phyloP scores from a whole-genome alignment of 2,329 filamentous ascomycete species.

The Macrophomina phaseolina region DNA sequence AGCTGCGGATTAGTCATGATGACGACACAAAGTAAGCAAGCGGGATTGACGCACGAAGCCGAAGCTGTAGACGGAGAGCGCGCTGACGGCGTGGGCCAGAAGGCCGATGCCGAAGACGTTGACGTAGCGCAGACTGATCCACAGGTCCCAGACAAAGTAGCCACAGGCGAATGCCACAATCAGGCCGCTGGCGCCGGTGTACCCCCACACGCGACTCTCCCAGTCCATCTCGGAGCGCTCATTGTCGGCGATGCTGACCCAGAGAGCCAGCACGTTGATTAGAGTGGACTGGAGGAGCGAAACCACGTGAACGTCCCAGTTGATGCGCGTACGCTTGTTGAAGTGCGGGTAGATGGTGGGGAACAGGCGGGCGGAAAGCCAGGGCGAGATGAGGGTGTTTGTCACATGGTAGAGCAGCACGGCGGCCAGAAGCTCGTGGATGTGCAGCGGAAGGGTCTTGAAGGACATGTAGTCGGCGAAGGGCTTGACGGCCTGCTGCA shows the following conservation, averaged over 20 bases:
- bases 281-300: slow-evolving; percentile 78
- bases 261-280: slow-evolving; percentile 76
- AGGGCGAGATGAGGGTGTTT: slow-evolving; percentile 70
- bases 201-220: slow-evolving; percentile 76
- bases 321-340: slow-evolving; percentile 69
- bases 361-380: slow-evolving; percentile 67
- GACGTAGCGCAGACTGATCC: slow-evolving; percentile 70
- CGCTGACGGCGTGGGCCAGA: slow-evolving; percentile 76
- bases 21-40: background rate
- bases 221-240: slow-evolving; percentile 70
- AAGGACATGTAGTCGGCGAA: slow-evolving; percentile 67
- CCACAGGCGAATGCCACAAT: slow-evolving; percentile 78
- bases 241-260: slow-evolving; percentile 71
- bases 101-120: slow-evolving; percentile 77
- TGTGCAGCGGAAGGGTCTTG: slow-evolving; percentile 72
- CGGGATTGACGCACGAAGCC: slow-evolving; percentile 70
- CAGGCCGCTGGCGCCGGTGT: slow-evolving; percentile 73
- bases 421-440: slow-evolving; percentile 75
- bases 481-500: slow-evolving; percentile 64
- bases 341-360: slow-evolving; percentile 68
- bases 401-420: slow-evolving; percentile 72
- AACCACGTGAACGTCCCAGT: slow-evolving; percentile 87
- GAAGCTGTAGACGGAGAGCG: slow-evolving; percentile 74
- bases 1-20: background rate
- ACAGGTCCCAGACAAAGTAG: slow-evolving; percentile 84